Base-by-base conservation (phyloP, 73 alveolate species). In the Paramecium sexaurelia region DNA sequence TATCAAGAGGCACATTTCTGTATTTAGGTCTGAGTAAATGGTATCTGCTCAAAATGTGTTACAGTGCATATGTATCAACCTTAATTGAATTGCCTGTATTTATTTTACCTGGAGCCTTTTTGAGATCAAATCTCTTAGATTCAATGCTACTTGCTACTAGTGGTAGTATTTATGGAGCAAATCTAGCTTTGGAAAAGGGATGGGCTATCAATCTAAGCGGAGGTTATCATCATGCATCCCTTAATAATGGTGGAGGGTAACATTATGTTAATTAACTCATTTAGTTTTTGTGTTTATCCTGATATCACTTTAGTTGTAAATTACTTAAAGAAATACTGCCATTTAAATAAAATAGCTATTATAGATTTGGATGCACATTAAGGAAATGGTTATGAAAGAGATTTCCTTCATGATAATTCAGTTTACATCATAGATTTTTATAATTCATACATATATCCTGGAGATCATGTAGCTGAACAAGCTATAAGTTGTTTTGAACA, bases 341-440 rank as follows among this genome's bases (percentile, higher is more conserved):
- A 86, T 13, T 61, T 96, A 26, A 55, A 56, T 5, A 95, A 85
- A 83, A 92, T 94, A 5, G 69, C 94, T 93, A 95, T 96, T 8
- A 92, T 96, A 3, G 99, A 96, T 55, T 84, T 96, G 15, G 99
- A 96, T 91, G 99, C 99, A 19, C 99, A 96, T 87, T 82, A 96
- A 91, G 99, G 99, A 7, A 96, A 96, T 84, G 99, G 99, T 6
- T 97, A 96, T 66, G 97, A 95, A 87, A 94, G 96, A 87, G 99
- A 96, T 73, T 94, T 94, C 85, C 43, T 93, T 3, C 85, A 85
- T 24, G 97, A 95, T 61, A 57, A 22, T 36, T 87, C 95, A 43
- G 94, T 92, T n/a, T 86, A 41, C 35, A 96, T 96, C 11, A 36
- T 95, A 11, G 99, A 96, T 86, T 91, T 93, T 66, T 96, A 83